These are phyloP conservation scores for Teratosphaeria nubilosa DNA, from an alignment of 2,329 filamentous ascomycete genomes.

Conservation along the genomic window DNA sequence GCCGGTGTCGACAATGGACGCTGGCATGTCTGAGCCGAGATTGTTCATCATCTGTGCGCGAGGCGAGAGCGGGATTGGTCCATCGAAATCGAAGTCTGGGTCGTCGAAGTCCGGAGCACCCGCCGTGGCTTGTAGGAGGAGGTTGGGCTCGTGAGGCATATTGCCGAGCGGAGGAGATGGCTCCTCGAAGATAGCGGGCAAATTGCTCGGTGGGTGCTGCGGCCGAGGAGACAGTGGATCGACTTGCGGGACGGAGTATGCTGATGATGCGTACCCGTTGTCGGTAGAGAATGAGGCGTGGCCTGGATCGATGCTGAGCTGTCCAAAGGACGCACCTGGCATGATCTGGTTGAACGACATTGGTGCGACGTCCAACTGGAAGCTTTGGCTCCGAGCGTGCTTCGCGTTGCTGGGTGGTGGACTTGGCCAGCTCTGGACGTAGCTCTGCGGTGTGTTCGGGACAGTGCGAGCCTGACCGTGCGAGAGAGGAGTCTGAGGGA, in stretches of 20 bases:
- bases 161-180: neutral
- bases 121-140: slow-evolving; percentile 20
- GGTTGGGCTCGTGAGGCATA: slow-evolving; percentile 5
- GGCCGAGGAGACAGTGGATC: slow-evolving; percentile 37
- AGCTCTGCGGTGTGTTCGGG: slow-evolving; percentile 37
- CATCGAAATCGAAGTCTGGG: slow-evolving; percentile 20
- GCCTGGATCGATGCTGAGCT: slow-evolving; percentile 5
- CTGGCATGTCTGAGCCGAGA: slow-evolving; percentile 42
- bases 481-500: slow-evolving; percentile 18
- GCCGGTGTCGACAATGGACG: slow-evolving; percentile 65
- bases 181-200: slow-evolving; percentile 29
- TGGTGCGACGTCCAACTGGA: slow-evolving; percentile 42
- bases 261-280: slow-evolving; percentile 38
- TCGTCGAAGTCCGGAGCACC: slow-evolving; percentile 22
- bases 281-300: slow-evolving; percentile 25
- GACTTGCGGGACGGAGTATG: slow-evolving; percentile 38
- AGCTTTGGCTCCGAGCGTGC: slow-evolving; percentile 27
- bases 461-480: slow-evolving; percentile 38
- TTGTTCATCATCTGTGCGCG: slow-evolving; percentile 36
- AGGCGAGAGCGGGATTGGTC: slow-evolving; percentile 19
- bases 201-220: slow-evolving; percentile 25
- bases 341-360: slow-evolving; percentile 31
- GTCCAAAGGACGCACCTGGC: neutral
- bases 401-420: slow-evolving; percentile 21
- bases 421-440: slow-evolving; percentile 26